These are phyloP conservation scores for Erysiphe pulchra DNA, from an alignment of 2,329 filamentous ascomycete species.

Conservation along the genomic window DNA sequence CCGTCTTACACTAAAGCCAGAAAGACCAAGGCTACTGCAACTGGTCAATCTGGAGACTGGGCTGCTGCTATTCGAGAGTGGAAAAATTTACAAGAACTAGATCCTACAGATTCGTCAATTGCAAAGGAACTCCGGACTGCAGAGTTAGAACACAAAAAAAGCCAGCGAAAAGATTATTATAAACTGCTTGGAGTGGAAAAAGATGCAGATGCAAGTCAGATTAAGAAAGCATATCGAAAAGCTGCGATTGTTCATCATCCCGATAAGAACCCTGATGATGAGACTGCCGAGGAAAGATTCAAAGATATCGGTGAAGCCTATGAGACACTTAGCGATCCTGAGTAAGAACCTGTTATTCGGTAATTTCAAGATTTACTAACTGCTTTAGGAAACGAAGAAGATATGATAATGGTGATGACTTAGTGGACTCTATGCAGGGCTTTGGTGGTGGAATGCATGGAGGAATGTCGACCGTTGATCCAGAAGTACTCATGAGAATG, in stretches of 20 bases:
- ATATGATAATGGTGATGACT: constrained; percentile 81
- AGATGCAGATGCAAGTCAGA: constrained; percentile 56
- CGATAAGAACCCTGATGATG: constrained; percentile 85
- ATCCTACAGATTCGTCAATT: constrained; percentile 58
- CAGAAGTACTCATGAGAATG: constrained; percentile 15
- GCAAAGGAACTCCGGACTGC: constrained; percentile 68
- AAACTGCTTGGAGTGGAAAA: constrained; percentile 83
- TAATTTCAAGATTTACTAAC: constrained; percentile 14
- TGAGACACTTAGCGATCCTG: constrained; percentile 77
- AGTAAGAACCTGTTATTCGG: constrained; percentile 30
- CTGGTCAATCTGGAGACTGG: constrained; percentile 70
- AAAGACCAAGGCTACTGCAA: constrained; percentile 78
- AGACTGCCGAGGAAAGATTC: constrained; percentile 68
- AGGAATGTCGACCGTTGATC: constrained; percentile 16
- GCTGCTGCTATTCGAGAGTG: constrained; percentile 74
- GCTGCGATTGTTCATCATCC: constrained; percentile 85
- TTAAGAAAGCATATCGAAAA: constrained; percentile 95
- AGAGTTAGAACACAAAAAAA: constrained; percentile 93
- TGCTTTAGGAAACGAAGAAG: constrained; percentile 48
- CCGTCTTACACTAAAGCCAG: constrained; percentile 69
- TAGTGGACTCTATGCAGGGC: constrained; percentile 60
- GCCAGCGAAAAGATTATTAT: constrained; percentile 93
- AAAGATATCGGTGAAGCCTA: constrained; percentile 97
- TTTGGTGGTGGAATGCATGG: constrained; percentile 27
- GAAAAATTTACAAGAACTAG: constrained; percentile 62